A percentile compares a stretch with the other conserved stretches of the same genome.
Evolutionary conservation across 1,139 yeast species (phyloP).

Genomic region (Pichia sp.): DNA sequence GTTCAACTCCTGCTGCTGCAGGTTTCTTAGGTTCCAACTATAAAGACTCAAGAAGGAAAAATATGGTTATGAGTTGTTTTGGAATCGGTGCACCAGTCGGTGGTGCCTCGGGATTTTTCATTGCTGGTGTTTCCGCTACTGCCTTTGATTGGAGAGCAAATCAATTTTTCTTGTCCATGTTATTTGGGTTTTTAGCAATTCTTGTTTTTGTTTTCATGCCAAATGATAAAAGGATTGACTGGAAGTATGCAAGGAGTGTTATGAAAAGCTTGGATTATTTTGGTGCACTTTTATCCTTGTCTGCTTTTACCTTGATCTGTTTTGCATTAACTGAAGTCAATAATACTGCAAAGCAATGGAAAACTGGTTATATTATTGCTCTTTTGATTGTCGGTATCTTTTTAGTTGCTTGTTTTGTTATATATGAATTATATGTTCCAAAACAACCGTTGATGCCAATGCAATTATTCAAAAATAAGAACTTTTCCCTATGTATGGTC

Average conservation of each 20-base stretch:
- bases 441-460: constrained; percentile 38
- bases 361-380: constrained; percentile 37
- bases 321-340: constrained; percentile 36
- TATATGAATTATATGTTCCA: constrained; percentile 33
- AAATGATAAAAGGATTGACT: constrained; percentile 20
- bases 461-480: constrained; percentile 29
- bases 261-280: constrained; percentile 29
- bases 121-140: constrained; percentile 34
- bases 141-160: constrained; percentile 33
- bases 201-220: constrained; percentile 28
- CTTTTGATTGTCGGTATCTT: constrained; percentile 31
- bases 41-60: constrained; percentile 30
- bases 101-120: constrained; percentile 31
- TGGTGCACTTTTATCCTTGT: constrained; percentile 31
- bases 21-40: constrained; percentile 36
- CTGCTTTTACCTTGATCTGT: constrained; percentile 32
- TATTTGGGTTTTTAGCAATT: constrained; percentile 25
- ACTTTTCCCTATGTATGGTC: constrained; percentile 31
- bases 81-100: constrained; percentile 41
- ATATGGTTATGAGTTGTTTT: constrained; percentile 34
- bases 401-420: constrained; percentile 27
- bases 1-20: constrained; percentile 36
- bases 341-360: constrained; percentile 34
- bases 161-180: constrained; percentile 32
- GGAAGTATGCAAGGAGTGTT: constrained; percentile 18